Evolutionary conservation across 83 land plant genomes (phyloP).

Genomic region (Diphasiastrum complanatum): DNA sequence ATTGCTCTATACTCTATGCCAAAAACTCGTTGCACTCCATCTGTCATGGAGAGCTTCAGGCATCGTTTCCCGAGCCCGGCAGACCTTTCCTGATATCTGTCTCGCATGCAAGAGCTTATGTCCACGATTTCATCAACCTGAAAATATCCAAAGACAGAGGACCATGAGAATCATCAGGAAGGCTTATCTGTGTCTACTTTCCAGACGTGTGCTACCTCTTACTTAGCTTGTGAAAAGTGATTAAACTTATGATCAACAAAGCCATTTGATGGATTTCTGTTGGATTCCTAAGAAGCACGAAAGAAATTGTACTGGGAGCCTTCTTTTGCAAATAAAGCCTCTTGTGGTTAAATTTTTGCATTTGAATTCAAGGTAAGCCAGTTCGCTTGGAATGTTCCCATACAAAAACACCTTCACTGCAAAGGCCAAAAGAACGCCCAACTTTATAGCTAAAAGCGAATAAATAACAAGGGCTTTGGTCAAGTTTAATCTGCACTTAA

Average conservation of each 20-base stretch:
- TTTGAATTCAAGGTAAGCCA: no score
- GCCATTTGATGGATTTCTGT: no score
- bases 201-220: not conserved
- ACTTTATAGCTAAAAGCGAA: no score
- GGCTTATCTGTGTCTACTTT: not conserved
- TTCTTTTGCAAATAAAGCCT: no score
- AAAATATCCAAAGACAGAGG: not conserved
- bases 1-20: constrained; percentile 93
- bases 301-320: no score
- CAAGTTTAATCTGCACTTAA: no score
- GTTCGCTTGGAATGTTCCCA: no score
- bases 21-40: constrained; percentile 79
- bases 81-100: constrained; percentile 56
- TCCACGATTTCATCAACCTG: constrained; percentile 89
- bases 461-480: no score
- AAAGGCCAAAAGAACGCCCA: no score
- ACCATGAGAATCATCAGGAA: not conserved
- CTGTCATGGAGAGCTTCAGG: constrained; percentile 82
- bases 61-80: constrained; percentile 54
- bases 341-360: no score
- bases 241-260: no score
- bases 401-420: no score
- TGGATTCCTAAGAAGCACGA: not conserved
- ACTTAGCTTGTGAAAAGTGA: constrained; percentile 1
- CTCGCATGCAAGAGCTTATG: constrained; percentile 54